These are phyloP conservation scores for Claviceps digitariae DNA, from an alignment of 2,329 filamentous ascomycete species.

Conservation along the genomic window DNA sequence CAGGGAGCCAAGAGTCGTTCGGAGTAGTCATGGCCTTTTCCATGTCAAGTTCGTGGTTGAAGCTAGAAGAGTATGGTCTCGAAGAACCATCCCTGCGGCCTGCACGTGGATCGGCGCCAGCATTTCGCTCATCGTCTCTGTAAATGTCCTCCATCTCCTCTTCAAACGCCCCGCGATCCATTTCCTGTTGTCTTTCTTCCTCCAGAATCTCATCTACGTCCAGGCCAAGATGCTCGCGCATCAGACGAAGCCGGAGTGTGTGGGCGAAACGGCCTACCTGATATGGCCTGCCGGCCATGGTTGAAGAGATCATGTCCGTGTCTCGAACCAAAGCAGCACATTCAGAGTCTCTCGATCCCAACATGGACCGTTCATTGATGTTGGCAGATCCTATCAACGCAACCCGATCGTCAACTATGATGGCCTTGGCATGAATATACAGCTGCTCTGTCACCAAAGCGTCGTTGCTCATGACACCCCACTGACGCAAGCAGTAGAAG, in stretches of 20 bases:
- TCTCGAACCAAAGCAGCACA: slow-evolving; percentile 82
- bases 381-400: slow-evolving; percentile 95
- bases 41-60: slow-evolving; percentile 51
- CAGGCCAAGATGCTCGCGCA: slow-evolving; percentile 93
- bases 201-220: slow-evolving; percentile 87
- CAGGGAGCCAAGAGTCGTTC: slow-evolving; percentile 7
- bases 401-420: slow-evolving; percentile 87
- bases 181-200: slow-evolving; percentile 56
- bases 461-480: slow-evolving; percentile 81
- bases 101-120: not conserved
- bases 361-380: slow-evolving; percentile 95
- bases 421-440: slow-evolving; percentile 95
- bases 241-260: slow-evolving; percentile 79
- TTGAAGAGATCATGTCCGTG: slow-evolving; percentile 82
- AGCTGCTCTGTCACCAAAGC: slow-evolving; percentile 86
- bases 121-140: slow-evolving; percentile 22
- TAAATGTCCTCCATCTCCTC: slow-evolving; percentile 52
- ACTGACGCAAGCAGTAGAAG: slow-evolving; percentile 84
- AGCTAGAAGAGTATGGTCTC: slow-evolving; percentile 32
- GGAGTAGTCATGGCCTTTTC: slow-evolving; percentile 36
- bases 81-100: slow-evolving; percentile 29
- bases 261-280: slow-evolving; percentile 86
- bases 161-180: slow-evolving; percentile 44
- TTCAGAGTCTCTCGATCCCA: slow-evolving; percentile 85
- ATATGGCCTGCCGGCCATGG: slow-evolving; percentile 82